Evolutionary conservation across 2,329 filamentous ascomycete genomes (phyloP), one percentile per base, ranked within the genome.

Genomic region (Epichloe typhina): DNA sequence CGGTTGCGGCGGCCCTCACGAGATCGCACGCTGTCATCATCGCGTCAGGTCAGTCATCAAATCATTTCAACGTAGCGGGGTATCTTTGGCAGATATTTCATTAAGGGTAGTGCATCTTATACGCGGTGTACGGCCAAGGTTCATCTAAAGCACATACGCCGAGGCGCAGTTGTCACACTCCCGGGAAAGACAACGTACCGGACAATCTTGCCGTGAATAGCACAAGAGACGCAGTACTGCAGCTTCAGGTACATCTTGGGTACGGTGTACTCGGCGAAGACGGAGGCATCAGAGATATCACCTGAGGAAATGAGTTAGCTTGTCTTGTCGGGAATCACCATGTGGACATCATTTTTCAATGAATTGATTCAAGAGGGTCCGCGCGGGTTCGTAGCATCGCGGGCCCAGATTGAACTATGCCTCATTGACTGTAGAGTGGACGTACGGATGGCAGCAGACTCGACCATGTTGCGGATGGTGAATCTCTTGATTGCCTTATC

Each of bases 201-300:
- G 76, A 98, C 94, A 75, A 98, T 98, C 87, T 98, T 98, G 83
- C 93, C 93, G 83, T 98, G 93, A 64, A 98, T 98, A 70, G 93
- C 93, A 79, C 93, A 98, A 76, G 91, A 97, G 71, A 98, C 93
- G 76, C 93, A 98, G 88, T 98, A 98, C 82, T 98, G 93, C 74
- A 98, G 86, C 86, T 98, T 98, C 78, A 98, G 82, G 88, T 98
- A 98, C 94, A 98, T 98, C 88, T 98, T 98, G 77, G 93, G 93
- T 69, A 98, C 91, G 65, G 89, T 90, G 83, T 98, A 98, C 80
- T 98, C 93, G 69, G 86, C 75, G 79, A 97, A 98, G 76, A 98
- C 93, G 69, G 93, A 97, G 69, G 94, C 93, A 74, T 98, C 93
- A 63, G 90, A 96, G 79, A 98, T 98, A 88, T 98, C 93, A 89